Evolutionary conservation across 331 rosid species (phyloP).

Genomic region (Prunus yedoensis): DNA sequence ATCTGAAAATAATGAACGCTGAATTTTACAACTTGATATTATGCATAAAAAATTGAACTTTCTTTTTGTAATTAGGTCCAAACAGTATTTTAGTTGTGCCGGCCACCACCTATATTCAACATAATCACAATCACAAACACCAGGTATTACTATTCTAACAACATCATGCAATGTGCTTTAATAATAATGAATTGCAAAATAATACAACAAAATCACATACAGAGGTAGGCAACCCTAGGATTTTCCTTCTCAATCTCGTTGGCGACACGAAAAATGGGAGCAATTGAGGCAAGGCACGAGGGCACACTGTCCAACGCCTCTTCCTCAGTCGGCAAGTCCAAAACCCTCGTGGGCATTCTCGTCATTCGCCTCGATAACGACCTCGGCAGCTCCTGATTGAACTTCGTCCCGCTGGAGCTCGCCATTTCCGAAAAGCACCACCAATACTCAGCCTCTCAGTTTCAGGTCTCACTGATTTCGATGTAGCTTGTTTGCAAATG

Average conservation of each 20-base stretch:
- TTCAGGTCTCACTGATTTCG: not conserved
- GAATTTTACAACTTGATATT: not conserved
- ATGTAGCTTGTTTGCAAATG: not conserved
- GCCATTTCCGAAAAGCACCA: constrained; percentile 45
- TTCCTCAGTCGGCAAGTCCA: constrained; percentile 51
- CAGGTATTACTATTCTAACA: too few relatives aligned
- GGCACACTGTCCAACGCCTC: constrained; percentile 60
- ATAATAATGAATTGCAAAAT: not conserved
- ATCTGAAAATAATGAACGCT: not conserved
- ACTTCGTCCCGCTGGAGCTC: constrained; percentile 76
- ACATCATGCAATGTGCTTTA: too few relatives aligned
- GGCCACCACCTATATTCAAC: too few relatives aligned
- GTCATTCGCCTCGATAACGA: constrained; percentile 44
- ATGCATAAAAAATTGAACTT: not conserved
- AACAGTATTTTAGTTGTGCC: not conserved
- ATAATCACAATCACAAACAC: too few relatives aligned
- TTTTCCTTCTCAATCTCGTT: constrained; percentile 67
- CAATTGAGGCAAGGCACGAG: constrained; percentile 58
- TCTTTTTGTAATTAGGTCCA: not conserved
- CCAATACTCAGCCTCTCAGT: not conserved
- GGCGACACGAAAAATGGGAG: constrained; percentile 86
- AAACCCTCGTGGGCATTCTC: constrained; percentile 42
- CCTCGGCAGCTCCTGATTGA: constrained; percentile 33
- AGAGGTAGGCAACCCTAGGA: constrained; percentile 87
- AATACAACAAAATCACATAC: constrained; percentile 37